Evolutionary conservation across 2,329 filamentous ascomycete genomes (phyloP).

Genomic region (Cladosporium velox): DNA sequence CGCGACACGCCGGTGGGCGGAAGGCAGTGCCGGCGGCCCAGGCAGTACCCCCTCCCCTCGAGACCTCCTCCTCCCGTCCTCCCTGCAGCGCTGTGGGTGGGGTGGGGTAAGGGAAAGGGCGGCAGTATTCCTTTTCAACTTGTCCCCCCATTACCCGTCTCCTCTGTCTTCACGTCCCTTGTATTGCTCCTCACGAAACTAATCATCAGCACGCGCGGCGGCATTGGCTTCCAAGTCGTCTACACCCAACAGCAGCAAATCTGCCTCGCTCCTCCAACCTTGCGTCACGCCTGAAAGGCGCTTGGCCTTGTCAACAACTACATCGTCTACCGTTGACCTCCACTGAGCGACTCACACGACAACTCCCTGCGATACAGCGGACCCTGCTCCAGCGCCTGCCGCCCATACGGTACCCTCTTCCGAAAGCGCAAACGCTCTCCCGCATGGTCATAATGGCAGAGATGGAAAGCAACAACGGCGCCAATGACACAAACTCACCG

Average conservation of each 20-base stretch:
- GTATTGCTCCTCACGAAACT: background rate
- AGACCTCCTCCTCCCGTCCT: background rate
- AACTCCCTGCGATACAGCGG: background rate
- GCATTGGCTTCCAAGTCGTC: background rate
- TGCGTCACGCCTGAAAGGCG: conserved; percentile 11
- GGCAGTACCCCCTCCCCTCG: background rate
- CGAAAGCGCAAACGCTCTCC: background rate
- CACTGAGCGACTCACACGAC: background rate
- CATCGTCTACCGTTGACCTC: conserved; percentile 16
- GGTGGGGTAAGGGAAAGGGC: conserved; percentile 6
- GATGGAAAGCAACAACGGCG: conserved; percentile 36
- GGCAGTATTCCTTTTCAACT: background rate
- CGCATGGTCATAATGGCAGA: conserved; percentile 15
- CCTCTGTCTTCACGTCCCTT: background rate
- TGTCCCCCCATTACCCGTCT: background rate
- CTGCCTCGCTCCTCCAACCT: conserved; percentile 15
- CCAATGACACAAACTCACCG: background rate
- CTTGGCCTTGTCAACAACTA: conserved; percentile 11
- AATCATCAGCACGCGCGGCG: background rate
- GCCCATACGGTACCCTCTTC: background rate
- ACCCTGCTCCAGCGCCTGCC: background rate
- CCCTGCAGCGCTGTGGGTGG: conserved; percentile 1
- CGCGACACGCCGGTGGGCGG: background rate
- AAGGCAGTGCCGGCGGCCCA: background rate
- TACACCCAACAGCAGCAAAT: background rate